Percentiles rank a stretch among this genome's conserved stretches.
Evolutionary conservation across 2,329 filamentous ascomycete species (phyloP).

Genomic region (Colletotrichum liriopes): DNA sequence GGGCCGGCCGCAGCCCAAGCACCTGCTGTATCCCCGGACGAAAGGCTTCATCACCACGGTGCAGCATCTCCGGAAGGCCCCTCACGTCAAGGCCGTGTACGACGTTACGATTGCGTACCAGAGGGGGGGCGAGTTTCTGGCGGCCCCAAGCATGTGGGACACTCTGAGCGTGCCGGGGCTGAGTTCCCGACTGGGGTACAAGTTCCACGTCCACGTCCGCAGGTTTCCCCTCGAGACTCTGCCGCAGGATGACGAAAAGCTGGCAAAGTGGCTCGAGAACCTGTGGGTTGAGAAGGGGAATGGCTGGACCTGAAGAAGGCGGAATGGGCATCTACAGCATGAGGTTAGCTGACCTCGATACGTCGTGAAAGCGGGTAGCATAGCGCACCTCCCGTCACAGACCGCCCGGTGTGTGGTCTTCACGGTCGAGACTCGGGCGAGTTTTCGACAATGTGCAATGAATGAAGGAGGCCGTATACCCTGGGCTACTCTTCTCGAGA

Average conservation of each 20-base stretch:
- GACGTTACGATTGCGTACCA: slow-evolving; percentile 71
- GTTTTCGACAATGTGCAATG: neutral
- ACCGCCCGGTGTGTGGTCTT: neutral
- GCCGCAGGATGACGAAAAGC: slow-evolving; percentile 62
- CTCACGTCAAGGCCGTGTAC: slow-evolving; percentile 69
- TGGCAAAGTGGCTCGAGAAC: slow-evolving; percentile 68
- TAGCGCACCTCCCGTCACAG: neutral
- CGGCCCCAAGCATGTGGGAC: slow-evolving; percentile 68
- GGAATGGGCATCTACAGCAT: slow-evolving; percentile 54
- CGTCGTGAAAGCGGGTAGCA: neutral
- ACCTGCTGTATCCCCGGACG: slow-evolving; percentile 73
- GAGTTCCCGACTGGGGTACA: slow-evolving; percentile 57
- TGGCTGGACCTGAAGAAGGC: slow-evolving; percentile 63
- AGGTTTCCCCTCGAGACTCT: slow-evolving; percentile 65
- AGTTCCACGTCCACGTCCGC: slow-evolving; percentile 66
- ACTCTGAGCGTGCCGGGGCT: slow-evolving; percentile 61
- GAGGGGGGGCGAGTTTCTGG: slow-evolving; percentile 58
- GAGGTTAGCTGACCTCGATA: neutral
- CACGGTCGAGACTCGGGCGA: neutral
- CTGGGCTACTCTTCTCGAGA: neutral
- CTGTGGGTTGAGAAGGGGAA: slow-evolving; percentile 68
- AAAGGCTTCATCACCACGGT: slow-evolving; percentile 75
- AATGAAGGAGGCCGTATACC: neutral
- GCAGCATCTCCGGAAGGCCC: slow-evolving; percentile 66
- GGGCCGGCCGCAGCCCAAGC: slow-evolving; percentile 65